phyloP scores from a whole-genome alignment of 1,284 basidiomycete species.

The Ceratobasidium sp. region DNA sequence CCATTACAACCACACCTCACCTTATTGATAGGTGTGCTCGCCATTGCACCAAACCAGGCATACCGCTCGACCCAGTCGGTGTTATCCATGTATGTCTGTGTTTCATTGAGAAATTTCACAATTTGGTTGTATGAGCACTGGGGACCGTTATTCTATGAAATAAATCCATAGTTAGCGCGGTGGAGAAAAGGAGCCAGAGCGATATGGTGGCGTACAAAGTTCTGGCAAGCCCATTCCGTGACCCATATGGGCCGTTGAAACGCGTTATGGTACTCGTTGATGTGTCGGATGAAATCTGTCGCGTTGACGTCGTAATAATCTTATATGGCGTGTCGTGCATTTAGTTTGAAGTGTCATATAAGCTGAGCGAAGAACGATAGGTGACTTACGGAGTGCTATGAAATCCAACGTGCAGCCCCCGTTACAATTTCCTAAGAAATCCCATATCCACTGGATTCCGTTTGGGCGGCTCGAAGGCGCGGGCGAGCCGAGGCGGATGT shows the following conservation, averaged over 20 bases:
- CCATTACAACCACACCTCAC: slow-evolving; percentile 13
- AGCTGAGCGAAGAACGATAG: no score
- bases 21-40: slow-evolving; percentile 38
- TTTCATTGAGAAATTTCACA: slow-evolving; percentile 60
- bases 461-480: slow-evolving; percentile 59
- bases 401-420: slow-evolving; percentile 63
- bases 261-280: slow-evolving; percentile 43
- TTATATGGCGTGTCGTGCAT: no score
- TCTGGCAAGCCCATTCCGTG: slow-evolving; percentile 49
- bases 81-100: slow-evolving; percentile 61
- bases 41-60: slow-evolving; percentile 62
- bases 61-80: slow-evolving; percentile 63
- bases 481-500: slow-evolving; percentile 61
- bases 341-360: no score
- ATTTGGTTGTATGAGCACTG: slow-evolving; percentile 60
- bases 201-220: slow-evolving; percentile 23
- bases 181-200: not conserved
- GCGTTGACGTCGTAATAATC: slow-evolving; percentile 46
- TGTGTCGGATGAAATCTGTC: slow-evolving; percentile 40
- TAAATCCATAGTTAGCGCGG: not conserved
- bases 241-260: slow-evolving; percentile 46
- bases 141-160: slow-evolving; percentile 28
- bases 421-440: slow-evolving; percentile 60
- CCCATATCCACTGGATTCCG: slow-evolving; percentile 61
- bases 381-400: no score